Evolutionary conservation across 768 basidiomycete species (phyloP).

Genomic region (Russula emetica): DNA sequence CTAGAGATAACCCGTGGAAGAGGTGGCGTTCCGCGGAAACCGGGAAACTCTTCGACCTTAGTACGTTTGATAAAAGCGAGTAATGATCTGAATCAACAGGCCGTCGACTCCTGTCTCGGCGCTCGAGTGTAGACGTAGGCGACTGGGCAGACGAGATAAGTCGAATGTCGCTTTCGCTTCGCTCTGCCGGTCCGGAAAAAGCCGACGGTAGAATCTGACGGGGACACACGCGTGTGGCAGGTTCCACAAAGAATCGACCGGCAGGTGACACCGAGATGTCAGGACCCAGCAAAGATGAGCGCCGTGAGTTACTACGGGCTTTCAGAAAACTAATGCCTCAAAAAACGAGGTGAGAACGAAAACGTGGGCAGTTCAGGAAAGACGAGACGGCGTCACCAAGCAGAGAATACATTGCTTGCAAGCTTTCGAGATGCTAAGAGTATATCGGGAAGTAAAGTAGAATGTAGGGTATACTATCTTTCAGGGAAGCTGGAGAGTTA

Average conservation of each 20-base stretch:
- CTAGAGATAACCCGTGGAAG: constrained; percentile 20
- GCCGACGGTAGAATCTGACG: constrained; percentile 14
- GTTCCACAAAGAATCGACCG: constrained; percentile 9
- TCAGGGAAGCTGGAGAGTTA: constrained; percentile 11
- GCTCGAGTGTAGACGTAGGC: background rate
- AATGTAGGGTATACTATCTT: constrained; percentile 23
- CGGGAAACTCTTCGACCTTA: constrained; percentile 15
- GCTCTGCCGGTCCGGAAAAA: constrained; percentile 5
- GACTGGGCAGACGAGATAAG: constrained; percentile 5
- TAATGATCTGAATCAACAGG: constrained; percentile 4
- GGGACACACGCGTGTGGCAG: background rate
- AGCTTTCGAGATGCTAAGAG: constrained; percentile 5
- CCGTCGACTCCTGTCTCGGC: constrained; percentile 10
- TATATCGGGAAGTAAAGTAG: constrained; percentile 25
- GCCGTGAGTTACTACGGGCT: background rate
- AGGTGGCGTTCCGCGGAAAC: constrained; percentile 23
- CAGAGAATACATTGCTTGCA: constrained; percentile 7
- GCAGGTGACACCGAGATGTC: constrained; percentile 2
- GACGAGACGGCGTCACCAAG: constrained; percentile 13
- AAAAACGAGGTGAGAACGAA: background rate
- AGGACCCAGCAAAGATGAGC: background rate
- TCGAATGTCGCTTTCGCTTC: constrained; percentile 4
- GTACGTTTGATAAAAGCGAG: background rate
- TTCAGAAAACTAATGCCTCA: background rate
- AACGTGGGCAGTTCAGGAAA: constrained; percentile 1